A percentile compares a stretch with the other conserved stretches of the same genome.
phyloP scores from a whole-genome alignment of 1,284 basidiomycete species.

The Cerrena zonata region DNA sequence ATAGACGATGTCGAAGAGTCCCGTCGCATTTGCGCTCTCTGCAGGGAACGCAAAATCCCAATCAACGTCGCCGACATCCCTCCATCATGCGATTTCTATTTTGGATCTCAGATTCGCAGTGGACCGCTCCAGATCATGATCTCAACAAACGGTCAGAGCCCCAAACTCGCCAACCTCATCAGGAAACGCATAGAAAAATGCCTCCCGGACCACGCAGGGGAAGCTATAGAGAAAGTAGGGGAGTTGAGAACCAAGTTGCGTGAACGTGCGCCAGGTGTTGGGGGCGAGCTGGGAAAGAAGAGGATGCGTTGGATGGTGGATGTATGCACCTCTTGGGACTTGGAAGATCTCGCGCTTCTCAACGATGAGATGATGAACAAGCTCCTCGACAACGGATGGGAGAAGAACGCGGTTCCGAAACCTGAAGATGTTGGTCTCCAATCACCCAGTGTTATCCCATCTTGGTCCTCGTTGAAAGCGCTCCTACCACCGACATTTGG shows the following conservation, averaged over 20 bases:
- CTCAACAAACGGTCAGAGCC: conserved; percentile 91
- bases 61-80: conserved; percentile 98
- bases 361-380: conserved; percentile 56
- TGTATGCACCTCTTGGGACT: conserved; percentile 80
- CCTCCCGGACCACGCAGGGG: conserved; percentile 70
- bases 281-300: conserved; percentile 63
- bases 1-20: conserved; percentile 80
- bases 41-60: conserved; percentile 68
- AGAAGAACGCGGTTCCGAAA: conserved; percentile 47
- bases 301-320: conserved; percentile 96
- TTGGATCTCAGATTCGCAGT: conserved; percentile 87
- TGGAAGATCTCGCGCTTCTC: conserved; percentile 69
- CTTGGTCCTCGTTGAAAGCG: conserved; percentile 6
- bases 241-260: conserved; percentile 62
- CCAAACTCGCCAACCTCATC: conserved; percentile 84
- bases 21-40: conserved; percentile 66
- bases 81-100: conserved; percentile 94
- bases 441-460: not conserved
- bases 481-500: conserved; percentile 26
- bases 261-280: conserved; percentile 70
- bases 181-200: conserved; percentile 64
- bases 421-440: conserved; percentile 40
- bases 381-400: conserved; percentile 68
- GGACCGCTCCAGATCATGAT: conserved; percentile 95
- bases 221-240: conserved; percentile 80